These are phyloP conservation scores for Epichloe amarillans DNA, from an alignment of 2,329 filamentous ascomycete species.

Conservation along the genomic window DNA sequence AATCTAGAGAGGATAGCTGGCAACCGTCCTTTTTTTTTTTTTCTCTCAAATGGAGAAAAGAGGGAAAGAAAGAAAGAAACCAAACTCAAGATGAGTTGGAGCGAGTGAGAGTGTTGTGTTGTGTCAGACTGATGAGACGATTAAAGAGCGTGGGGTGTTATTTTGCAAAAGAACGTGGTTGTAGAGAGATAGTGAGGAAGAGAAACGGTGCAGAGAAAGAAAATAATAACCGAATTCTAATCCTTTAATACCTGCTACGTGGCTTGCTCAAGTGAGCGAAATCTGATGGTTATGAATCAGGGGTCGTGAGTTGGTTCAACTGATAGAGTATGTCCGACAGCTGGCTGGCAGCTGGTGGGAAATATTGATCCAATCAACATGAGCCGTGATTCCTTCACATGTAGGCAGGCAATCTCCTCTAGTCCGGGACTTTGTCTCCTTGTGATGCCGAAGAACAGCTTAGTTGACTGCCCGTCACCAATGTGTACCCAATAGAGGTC, in stretches of 20 bases:
- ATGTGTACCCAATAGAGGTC: not conserved
- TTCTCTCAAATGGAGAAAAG: not conserved
- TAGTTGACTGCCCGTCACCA: not conserved
- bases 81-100: not conserved
- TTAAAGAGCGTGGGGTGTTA: not conserved
- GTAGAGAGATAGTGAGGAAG: no score
- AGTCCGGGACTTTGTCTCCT: not conserved
- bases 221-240: not conserved
- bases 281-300: constrained; percentile 3
- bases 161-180: not conserved
- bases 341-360: constrained; percentile 3
- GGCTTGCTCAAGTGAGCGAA: constrained; percentile 1
- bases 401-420: not conserved
- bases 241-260: not conserved
- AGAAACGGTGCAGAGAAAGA: no score
- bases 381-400: not conserved
- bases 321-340: constrained; percentile 3
- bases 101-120: not conserved
- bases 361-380: not conserved
- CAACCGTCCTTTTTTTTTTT: not conserved
- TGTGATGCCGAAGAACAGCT: not conserved
- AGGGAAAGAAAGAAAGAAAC: not conserved
- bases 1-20: not conserved
- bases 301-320: not conserved
- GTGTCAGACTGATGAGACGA: not conserved